Base-by-base conservation (phyloP, 75 land plant species). In the Isoetes taiwanensis region DNA sequence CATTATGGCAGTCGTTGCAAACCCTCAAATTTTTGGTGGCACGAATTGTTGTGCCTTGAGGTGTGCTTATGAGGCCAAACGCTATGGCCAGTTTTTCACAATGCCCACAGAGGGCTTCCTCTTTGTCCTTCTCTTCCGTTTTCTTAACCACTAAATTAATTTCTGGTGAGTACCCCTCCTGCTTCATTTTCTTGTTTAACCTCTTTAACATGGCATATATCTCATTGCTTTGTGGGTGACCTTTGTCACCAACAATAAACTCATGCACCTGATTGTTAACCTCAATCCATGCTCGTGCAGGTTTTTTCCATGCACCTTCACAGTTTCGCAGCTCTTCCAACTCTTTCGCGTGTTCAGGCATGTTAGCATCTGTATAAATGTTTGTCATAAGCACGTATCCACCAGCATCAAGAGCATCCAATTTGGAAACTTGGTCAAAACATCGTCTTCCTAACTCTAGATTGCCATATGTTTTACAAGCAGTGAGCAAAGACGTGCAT, bases 71-170 rank as follows among this genome's bases (percentile, higher is more conserved):
- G 0, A 56, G 14, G 3, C 46, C 58, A 32, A 28, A 56, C 11
- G 46, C 14, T 31, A 56, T 56, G n/a, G 58, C 58, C 43, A 56
- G 58, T 14, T 32, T 56, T 43, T 56, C 58, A 32, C 58, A 31
- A 32, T 56, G 58, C 14, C 48, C 16, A n/a, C 50, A 32, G 11
- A 56, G 53, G 12, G 43, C 0, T 1, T 11, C 17, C 43, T 56
- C 54, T 43, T 56, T 56, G 5, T 34, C 58, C 17, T 56, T 12
- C 46, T 56, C 58, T 27, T 28, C 46, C n/a, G 33, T n/a, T 31
- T 28, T 43, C n/a, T 14, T 16, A 3, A 56, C 1, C 46, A 56
- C 58, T n/a, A 14, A 16, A 14, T 56, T 32, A 14, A 27, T 28
- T 0, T 32, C 0, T 11, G 9, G 54, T 1, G 20, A 16, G 43